Evolutionary conservation across 768 basidiomycete genomes (phyloP), one percentile per base, ranked within the genome.

Genomic region (Tylopilus sp.): DNA sequence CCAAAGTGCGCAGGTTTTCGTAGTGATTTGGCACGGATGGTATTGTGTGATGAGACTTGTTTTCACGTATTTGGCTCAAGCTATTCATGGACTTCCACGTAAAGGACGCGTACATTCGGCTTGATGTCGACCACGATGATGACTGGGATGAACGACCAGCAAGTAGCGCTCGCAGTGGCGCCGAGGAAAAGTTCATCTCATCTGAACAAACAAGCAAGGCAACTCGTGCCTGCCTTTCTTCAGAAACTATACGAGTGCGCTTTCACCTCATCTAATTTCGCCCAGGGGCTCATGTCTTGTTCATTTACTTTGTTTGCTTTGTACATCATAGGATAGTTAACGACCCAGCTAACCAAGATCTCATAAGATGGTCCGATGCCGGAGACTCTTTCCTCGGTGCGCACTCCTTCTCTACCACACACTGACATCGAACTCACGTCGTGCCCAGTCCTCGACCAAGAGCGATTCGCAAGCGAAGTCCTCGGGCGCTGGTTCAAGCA

Each of bases 401-500:
- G 69, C 62, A 39, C 5, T 13, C 28, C 39, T 39, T 51, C 39
- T 30, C 25, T 7, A 18, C 21, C 31, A 30, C 36, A 53, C 35
- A 26, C 36, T 43, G 26, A 31, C 31, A 15, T 31, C 31, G 31
- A 13, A 46, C 48, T 28, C 53, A 38, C 13, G 21, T 35, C 13
- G 12, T 20, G 2, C 25, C 9, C 45, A 97, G 82, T 97, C 30
- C 81, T 98, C 4, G 31, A 31, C 31, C 31, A 31, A 31, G 31
- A 31, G 31, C 31, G 31, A 13, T 31, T 31, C 31, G 31, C 31
- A 3, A 31, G 31, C 9, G 31, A 31, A 31, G 31, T 31, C 12
- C 31, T 31, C 6, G 91, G 91, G 4, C 81, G 85, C 38, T 98
- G 88, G 85, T 99, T 98, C 83, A 99, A 98, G 69, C 97, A 98